Conservation (phyloP, 192 early-diverging fungal species). For the Coemansia sp. region DNA sequence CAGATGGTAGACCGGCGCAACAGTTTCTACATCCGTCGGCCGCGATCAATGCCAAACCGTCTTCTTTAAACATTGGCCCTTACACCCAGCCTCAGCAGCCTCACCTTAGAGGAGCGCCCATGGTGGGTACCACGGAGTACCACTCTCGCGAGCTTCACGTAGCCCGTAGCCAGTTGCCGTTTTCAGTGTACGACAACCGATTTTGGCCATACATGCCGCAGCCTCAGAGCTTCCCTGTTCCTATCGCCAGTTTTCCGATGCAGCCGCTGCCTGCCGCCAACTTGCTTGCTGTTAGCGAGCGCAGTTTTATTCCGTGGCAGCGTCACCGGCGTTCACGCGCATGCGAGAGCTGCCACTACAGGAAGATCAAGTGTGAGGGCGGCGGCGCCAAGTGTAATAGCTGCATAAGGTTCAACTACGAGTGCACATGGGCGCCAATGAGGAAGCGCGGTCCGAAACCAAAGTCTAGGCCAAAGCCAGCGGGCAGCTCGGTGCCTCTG, state of each 20-base stretch:
- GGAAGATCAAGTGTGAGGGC: constrained; percentile 40
- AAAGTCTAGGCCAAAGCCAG: background rate
- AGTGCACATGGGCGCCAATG: constrained; percentile 47
- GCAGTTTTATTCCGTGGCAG: background rate
- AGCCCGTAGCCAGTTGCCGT: constrained; percentile 12
- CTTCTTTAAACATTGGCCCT: background rate
- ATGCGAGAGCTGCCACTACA: constrained; percentile 43
- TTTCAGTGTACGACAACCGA: constrained; percentile 21
- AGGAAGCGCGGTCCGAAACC: constrained; percentile 49
- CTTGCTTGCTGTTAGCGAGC: background rate
- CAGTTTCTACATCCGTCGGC: background rate
- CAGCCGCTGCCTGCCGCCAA: background rate
- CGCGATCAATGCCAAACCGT: background rate
- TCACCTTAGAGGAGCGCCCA: background rate
- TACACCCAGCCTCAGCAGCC: background rate
- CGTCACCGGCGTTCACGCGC: constrained; percentile 40
- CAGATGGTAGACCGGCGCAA: background rate
- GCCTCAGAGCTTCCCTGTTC: background rate
- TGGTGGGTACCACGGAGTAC: background rate
- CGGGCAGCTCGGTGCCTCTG: background rate
- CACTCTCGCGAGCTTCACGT: background rate
- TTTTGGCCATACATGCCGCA: constrained; percentile 33
- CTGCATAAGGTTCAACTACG: constrained; percentile 25
- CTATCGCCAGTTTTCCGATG: background rate
- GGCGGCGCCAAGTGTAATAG: constrained; percentile 22